Base-by-base conservation (phyloP, 2,329 filamentous ascomycete species). In the Emydomyces testavorans region DNA sequence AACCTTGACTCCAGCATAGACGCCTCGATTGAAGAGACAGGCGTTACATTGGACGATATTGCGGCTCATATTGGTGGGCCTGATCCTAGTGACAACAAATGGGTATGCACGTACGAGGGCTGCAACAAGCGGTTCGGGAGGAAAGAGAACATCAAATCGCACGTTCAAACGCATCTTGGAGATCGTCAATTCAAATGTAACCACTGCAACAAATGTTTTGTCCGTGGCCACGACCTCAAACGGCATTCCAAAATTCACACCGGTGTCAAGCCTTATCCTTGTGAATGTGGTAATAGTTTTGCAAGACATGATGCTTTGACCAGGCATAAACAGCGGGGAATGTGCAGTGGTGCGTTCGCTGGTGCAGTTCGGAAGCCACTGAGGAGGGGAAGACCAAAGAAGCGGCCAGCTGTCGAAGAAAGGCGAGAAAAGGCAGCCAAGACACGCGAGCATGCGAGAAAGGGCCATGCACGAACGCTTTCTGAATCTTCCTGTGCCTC, bases 141-240 rank as follows among this genome's bases (percentile, higher is more conserved):
- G 57, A 94, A 95, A 65, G 92, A 98, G 66, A 96, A 98, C 68
- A 95, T 96, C 72, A 94, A 94, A 64, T 94, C 89, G 0, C 92
- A 98, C 64, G 86, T 98, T 11, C 92, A 98, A 68, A 98, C 92
- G 2, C 92, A 98, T 67, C 81, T 98, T 54, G 92, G 93, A 59
- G 92, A 98, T 65, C 79, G 92, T 40, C 92, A 95, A 63, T 98
- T 87, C 69, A 83, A 86, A 65, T 98, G 92, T 68, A 88, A 90
- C 38, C 82, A 85, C 48, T 98, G 92, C 71, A 76, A 83, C 45
- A 96, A 96, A 70, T 90, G 88, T 68, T 98, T 98, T 63, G 92
- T 96, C 35, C 83, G 92, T 31, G 89, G 94, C 59, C 92, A 98
- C 64, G 92, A 98, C 64, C 79, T 96, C 52, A 98, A 96, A 73